Percentiles rank a stretch among this genome's conserved stretches.
phyloP scores from a whole-genome alignment of 2,329 filamentous ascomycete genomes.

The Emericellopsis cladophorae region DNA sequence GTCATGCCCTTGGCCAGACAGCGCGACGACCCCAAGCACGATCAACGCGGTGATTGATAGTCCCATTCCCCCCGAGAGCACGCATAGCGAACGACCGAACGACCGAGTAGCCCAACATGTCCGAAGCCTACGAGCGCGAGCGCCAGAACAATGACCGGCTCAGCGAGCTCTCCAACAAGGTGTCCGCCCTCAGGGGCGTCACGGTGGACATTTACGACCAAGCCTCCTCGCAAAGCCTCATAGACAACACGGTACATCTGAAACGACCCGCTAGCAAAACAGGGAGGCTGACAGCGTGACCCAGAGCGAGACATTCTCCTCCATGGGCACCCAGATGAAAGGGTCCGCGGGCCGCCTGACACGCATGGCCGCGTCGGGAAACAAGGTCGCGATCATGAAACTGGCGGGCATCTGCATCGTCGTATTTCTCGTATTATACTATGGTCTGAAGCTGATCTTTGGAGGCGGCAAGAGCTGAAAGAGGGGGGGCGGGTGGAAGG shows the following conservation, averaged over 20 bases:
- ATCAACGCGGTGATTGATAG: no score
- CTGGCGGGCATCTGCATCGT: conserved; percentile 72
- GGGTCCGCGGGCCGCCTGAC: conserved; percentile 72
- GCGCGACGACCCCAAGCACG: no score
- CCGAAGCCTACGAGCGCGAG: conserved; percentile 68
- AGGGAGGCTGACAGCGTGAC: neutral
- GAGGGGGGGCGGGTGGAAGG: no score
- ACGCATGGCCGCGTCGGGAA: conserved; percentile 82
- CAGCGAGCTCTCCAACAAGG: conserved; percentile 80
- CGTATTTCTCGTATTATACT: conserved; percentile 63
- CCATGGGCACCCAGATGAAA: conserved; percentile 70
- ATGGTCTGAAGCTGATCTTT: conserved; percentile 52
- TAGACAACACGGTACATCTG: conserved; percentile 66
- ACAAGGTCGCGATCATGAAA: conserved; percentile 84
- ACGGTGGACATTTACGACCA: conserved; percentile 98
- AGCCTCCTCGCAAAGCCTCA: conserved; percentile 73
- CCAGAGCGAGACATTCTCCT: conserved; percentile 81
- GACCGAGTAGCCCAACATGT: conserved; percentile 34
- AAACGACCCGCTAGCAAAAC: neutral
- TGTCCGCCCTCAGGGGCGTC: conserved; percentile 81
- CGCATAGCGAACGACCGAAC: neutral
- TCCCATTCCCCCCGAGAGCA: neutral
- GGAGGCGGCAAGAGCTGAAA: neutral
- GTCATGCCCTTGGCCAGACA: no score
- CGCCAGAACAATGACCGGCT: conserved; percentile 92